Evolutionary conservation across 106 monocot species (phyloP), one percentile per base, ranked within the genome.

Genomic region (Dioscorea dumetorum): DNA sequence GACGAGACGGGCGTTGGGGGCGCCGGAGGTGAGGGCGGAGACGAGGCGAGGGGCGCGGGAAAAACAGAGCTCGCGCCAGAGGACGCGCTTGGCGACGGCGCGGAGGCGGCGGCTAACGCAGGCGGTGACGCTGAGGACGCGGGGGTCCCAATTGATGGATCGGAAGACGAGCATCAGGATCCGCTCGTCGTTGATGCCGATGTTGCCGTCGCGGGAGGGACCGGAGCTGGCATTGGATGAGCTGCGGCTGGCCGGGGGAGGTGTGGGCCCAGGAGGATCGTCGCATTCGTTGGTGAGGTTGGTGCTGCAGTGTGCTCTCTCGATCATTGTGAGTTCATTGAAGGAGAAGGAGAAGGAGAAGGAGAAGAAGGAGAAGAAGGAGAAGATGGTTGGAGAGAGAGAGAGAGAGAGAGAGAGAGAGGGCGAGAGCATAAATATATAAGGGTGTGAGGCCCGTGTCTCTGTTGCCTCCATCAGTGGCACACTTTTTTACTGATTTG

Each of bases 1-100:
- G 53, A 68, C 78, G 13, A 77, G 53, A n/a, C 34, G 33, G 19
- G 22, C 64, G 41, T 41, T 64, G 19, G 41, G 41, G 41, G 10
- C 41, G 41, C 68, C 49, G 13, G 16, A 32, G 13, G 60, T 33
- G 33, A 82, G 82, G 35, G 79, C 28, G 14, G 82, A 18, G 14
- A 85, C 75, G 77, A 91, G 77, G 4, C 82, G 73, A 3, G 87
- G 91, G 0, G 87, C 87, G 0, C 91, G 81, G 13, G 91, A 75
- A 21, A 78, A 34, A 74, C 91, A 91, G 49, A 87, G 81, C 76
- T 91, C 87, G 2, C 83, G 78, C 81, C 83, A 91, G 23, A 91
- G 87, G 5, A 91, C 71, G 2, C 87, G 80, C 60, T 72, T 79
- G 21, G 79, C 78, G 8, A 87, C 84, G 23, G 87, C 91, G 49